Evolutionary conservation across 768 basidiomycete species (phyloP).

Genomic region (Lenzites betulinus): DNA sequence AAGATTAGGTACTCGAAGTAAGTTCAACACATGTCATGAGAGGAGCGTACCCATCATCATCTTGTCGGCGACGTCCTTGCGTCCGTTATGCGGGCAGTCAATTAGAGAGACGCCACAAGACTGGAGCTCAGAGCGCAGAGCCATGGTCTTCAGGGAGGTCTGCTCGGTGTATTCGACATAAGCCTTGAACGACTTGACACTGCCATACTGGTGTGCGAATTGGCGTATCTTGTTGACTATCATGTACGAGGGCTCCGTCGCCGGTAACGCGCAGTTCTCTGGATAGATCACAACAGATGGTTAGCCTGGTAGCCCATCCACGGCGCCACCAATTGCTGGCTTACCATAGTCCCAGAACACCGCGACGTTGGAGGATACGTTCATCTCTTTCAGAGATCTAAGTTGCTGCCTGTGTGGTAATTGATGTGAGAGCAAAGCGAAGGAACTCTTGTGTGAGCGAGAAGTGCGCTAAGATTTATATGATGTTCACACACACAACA

Average conservation of each 20-base stretch:
- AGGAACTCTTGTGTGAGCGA: not conserved
- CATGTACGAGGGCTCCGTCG: slow-evolving; percentile 41
- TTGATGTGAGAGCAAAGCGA: not conserved
- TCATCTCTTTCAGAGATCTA: not conserved
- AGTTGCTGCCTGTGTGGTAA: not conserved
- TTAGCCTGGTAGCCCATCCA: not conserved
- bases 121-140: slow-evolving; percentile 45
- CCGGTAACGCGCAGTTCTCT: slow-evolving; percentile 44
- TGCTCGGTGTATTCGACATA: slow-evolving; percentile 51
- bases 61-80: slow-evolving; percentile 45
- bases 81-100: slow-evolving; percentile 31
- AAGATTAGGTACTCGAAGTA: not conserved
- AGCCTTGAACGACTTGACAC: slow-evolving; percentile 52
- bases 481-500: not conserved
- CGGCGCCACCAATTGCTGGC: slow-evolving; percentile 3
- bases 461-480: too few species aligned
- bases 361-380: not conserved
- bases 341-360: slow-evolving; percentile 48
- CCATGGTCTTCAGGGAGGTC: slow-evolving; percentile 36
- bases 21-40: too few species aligned
- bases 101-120: slow-evolving; percentile 49
- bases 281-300: not conserved
- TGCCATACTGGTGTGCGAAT: slow-evolving; percentile 49
- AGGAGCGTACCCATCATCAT: slow-evolving; percentile 48
- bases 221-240: slow-evolving; percentile 46